Evolutionary conservation across 2,329 filamentous ascomycete genomes (phyloP), one percentile per base, ranked within the genome.

Genomic region (Colletotrichum shisoi): DNA sequence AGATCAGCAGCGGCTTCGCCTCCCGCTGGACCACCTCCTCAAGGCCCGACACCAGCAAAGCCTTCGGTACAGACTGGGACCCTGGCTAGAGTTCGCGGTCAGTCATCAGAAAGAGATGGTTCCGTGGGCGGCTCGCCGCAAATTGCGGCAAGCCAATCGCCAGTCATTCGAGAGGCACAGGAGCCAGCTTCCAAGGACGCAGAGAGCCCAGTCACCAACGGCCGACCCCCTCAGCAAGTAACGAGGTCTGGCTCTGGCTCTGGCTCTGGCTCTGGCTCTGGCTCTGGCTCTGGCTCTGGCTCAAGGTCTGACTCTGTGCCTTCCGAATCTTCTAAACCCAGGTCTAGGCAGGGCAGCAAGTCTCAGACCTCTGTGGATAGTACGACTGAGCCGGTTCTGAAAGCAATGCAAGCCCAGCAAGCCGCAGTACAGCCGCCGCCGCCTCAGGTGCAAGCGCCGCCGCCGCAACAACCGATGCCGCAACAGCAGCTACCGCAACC

Each of bases 341-440:
- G 78, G 57, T 45, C 76, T 37, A 74, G 71, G n/a, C 75, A 76
- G 61, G 71, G 57, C n/a, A 84, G 87, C 31, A 84, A 87, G 19
- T 82, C 84, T 42, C 89, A 90, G 73, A 84, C 84, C 34, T 91
- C 91, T 0, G 80, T 91, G 13, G 92, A 95, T 70, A 91, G 86
- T 72, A 85, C 84, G 2, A 84, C 85, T 31, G 90, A 92, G 70
- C 81, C 84, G 4, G 76, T 79, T 1, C 75, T 86, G 40, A 81
- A 81, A 72, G 79, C 75, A 66, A 75, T 72, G 71, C 66, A 67
- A n/a, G 58, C 40, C 19, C 60, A 53, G 21, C 37, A 45, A 48
- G 48, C 34, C 39, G 62, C 60, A 39, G 46, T 31, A 31, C 58
- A 65, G 11, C 40, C 45, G 9, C 46, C 63, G 31, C 67, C 48